These are phyloP conservation scores for Phialophora verrucosa DNA, from an alignment of 2,329 filamentous ascomycete species.

Conservation along the genomic window DNA sequence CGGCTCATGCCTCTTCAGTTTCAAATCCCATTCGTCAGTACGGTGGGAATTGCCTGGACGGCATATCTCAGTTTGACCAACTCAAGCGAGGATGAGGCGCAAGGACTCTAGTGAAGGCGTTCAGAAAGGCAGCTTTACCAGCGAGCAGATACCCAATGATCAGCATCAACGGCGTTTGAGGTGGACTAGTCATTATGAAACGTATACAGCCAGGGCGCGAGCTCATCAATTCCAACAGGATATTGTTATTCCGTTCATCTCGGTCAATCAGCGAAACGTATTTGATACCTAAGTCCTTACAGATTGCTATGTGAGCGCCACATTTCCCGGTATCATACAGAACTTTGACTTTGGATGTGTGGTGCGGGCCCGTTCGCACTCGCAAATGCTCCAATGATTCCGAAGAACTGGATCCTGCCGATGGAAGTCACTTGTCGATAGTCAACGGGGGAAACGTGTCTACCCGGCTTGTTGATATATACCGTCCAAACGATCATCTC, in stretches of 20 bases:
- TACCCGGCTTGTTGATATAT: background rate
- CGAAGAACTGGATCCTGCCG: background rate
- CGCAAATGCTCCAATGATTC: background rate
- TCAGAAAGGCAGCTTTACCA: constrained; percentile 5
- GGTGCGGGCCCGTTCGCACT: background rate
- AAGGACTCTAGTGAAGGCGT: constrained; percentile 19
- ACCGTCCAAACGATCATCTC: background rate
- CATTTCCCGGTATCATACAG: background rate
- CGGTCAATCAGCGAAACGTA: background rate
- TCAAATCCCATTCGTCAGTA: constrained; percentile 96
- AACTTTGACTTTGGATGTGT: background rate
- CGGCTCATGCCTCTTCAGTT: constrained; percentile 92
- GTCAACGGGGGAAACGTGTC: background rate
- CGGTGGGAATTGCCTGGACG: constrained; percentile 95
- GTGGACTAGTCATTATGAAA: background rate
- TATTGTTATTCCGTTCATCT: background rate
- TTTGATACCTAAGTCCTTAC: background rate
- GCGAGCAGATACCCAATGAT: constrained; percentile 12
- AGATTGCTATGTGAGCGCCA: background rate
- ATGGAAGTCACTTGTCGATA: background rate
- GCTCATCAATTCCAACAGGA: background rate
- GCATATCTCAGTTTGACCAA: constrained; percentile 94
- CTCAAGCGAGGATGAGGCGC: constrained; percentile 71
- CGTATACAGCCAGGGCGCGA: constrained; percentile 18
- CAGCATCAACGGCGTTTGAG: constrained; percentile 17